Conservation (phyloP, 176 grass and related monocot genomes). For the Carex scoparia region DNA sequence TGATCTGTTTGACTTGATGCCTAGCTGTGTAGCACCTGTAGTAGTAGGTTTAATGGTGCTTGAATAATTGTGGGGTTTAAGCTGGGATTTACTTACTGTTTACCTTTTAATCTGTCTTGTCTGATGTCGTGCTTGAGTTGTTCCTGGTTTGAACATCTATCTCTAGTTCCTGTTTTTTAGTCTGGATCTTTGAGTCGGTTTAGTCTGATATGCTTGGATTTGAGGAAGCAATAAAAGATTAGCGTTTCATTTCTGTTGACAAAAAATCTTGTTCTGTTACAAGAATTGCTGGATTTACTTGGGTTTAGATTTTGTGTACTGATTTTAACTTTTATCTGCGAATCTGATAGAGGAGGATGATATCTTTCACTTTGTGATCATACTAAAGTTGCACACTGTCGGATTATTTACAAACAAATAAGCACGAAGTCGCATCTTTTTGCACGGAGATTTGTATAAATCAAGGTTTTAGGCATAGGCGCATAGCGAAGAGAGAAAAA, state of each 20-base stretch:
- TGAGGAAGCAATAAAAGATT: not conserved
- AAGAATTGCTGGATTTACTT: not conserved
- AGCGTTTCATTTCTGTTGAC: not conserved
- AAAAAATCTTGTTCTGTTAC: not conserved
- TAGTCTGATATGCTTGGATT: slow-evolving; percentile 1
- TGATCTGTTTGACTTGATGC: slow-evolving; percentile 16
- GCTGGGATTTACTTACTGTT: not conserved
- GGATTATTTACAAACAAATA: not conserved
- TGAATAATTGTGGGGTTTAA: slow-evolving; percentile 26
- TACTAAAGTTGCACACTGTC: not conserved
- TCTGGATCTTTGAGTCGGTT: slow-evolving; percentile 26
- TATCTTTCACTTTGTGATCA: not conserved
- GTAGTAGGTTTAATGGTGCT: slow-evolving; percentile 8
- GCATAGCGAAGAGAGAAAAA: no score
- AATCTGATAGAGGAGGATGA: not conserved
- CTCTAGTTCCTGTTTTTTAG: slow-evolving; percentile 18
- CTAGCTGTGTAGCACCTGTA: slow-evolving; percentile 3
- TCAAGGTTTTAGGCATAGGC: no score
- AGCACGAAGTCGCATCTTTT: not conserved
- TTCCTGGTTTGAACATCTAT: not conserved
- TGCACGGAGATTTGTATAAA: not conserved
- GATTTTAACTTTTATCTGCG: not conserved
- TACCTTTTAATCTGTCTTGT: not conserved
- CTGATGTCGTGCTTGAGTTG: not conserved
- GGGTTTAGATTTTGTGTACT: not conserved